Evolutionary conservation across 2,329 filamentous ascomycete genomes (phyloP).

Genomic region (Ceratocystis huliohia): DNA sequence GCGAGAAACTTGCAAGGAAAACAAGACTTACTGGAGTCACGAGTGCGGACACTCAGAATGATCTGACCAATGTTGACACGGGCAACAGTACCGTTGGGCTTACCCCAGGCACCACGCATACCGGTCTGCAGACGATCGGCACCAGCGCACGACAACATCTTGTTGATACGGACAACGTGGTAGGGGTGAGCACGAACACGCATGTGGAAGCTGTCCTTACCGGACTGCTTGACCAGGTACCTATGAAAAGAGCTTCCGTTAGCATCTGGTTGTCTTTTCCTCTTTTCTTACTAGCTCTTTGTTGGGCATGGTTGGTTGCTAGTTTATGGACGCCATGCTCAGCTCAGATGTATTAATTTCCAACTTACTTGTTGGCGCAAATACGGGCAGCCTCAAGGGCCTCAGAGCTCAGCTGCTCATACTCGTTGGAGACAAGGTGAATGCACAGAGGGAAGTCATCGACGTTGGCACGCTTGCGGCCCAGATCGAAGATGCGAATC

Average conservation of each 20-base stretch:
- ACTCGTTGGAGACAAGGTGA: conserved; percentile 99
- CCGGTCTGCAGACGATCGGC: conserved; percentile 99
- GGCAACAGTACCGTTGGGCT: conserved; percentile 96
- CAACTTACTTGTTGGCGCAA: conserved; percentile 82
- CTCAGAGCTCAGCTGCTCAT: conserved; percentile 99
- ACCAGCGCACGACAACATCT: conserved; percentile 99
- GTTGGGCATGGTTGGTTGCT: neutral
- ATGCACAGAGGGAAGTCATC: conserved; percentile 99
- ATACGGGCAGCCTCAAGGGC: conserved; percentile 99
- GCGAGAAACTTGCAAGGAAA: neutral
- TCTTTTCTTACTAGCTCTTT: neutral
- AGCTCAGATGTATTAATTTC: neutral
- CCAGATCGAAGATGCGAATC: conserved; percentile 97
- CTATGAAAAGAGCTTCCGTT: conserved; percentile 13
- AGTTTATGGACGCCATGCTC: neutral
- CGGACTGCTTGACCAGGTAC: conserved; percentile 59
- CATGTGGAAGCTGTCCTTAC: conserved; percentile 64
- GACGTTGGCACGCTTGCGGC: conserved; percentile 95
- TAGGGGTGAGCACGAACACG: conserved; percentile 87
- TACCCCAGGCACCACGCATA: conserved; percentile 99
- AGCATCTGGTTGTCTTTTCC: neutral
- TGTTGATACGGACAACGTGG: conserved; percentile 99
- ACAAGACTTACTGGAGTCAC: conserved; percentile 65
- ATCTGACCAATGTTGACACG: conserved; percentile 99
- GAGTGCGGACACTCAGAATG: conserved; percentile 90